Conservation (phyloP, 208 protist species). For the Trichomonas tenax region DNA sequence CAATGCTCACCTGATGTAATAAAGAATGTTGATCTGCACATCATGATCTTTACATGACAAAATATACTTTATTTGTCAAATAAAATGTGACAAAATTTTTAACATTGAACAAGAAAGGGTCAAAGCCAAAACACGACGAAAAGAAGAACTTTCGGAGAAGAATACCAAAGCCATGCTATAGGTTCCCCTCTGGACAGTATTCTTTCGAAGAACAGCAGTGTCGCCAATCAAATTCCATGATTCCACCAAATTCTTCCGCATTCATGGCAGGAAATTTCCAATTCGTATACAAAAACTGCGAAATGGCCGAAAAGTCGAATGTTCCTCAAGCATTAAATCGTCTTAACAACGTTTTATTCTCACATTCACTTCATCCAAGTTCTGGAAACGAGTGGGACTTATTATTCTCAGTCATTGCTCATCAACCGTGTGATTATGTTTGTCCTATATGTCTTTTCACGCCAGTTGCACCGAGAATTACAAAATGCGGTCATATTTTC, state of each 20-base stretch:
- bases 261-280: neutral
- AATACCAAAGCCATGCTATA: neutral
- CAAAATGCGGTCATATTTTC: conserved; percentile 1
- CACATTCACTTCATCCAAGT: neutral
- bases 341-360: neutral
- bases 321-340: neutral
- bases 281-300: neutral
- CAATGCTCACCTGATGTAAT: too few species aligned
- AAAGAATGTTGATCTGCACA: too few species aligned
- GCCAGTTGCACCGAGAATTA: neutral
- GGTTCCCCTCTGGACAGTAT: neutral
- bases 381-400: neutral
- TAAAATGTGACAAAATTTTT: neutral
- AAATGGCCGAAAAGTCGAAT: neutral
- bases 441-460: neutral
- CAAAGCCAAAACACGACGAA: neutral
- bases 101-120: neutral
- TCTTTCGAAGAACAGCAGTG: neutral
- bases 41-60: too few species aligned
- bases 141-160: neutral
- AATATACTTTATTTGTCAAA: neutral
- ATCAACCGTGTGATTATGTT: neutral
- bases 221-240: neutral
- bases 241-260: neutral
- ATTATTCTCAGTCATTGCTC: neutral